Conservation (phyloP, 257 asterid genomes). For the Solanum gracilifrons region DNA sequence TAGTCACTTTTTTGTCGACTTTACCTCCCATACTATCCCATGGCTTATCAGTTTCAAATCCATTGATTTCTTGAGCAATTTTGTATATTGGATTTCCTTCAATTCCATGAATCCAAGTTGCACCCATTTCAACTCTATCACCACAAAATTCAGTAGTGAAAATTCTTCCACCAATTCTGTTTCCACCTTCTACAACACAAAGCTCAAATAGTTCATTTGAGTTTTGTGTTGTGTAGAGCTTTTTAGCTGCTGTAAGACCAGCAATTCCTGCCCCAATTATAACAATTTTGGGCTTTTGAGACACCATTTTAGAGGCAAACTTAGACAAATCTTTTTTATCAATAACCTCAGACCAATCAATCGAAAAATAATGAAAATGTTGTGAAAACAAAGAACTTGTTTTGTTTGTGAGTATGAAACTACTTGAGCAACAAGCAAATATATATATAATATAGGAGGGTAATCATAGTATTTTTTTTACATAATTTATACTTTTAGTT, state of each 20-base stretch:
- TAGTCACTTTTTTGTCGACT: constrained; percentile 35
- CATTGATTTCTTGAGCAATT: constrained; percentile 37
- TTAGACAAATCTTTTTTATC: not conserved
- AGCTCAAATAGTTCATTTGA: constrained; percentile 38
- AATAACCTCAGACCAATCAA: not conserved
- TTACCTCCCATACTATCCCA: constrained; percentile 80
- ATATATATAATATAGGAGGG: not conserved
- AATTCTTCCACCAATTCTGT: constrained; percentile 77
- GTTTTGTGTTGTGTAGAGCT: constrained; percentile 34
- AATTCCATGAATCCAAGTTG: constrained; percentile 95
- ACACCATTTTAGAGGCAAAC: not conserved
- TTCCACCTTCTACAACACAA: constrained; percentile 62
- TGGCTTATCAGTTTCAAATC: constrained; percentile 44
- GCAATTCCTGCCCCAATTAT: constrained; percentile 95
- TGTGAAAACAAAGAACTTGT: not conserved
- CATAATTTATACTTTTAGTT: not conserved
- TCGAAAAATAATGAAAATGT: not conserved
- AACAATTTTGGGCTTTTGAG: constrained; percentile 48
- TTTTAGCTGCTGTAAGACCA: constrained; percentile 78
- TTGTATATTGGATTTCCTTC: constrained; percentile 64
- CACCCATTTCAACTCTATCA: constrained; percentile 78
- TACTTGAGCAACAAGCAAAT: not conserved
- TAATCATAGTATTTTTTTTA: not conserved
- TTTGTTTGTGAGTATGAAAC: not conserved
- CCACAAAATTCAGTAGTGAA: constrained; percentile 59